These are phyloP conservation scores for Globisporangium radiosum DNA, from an alignment of 352 stramenopile species.

Conservation along the genomic window DNA sequence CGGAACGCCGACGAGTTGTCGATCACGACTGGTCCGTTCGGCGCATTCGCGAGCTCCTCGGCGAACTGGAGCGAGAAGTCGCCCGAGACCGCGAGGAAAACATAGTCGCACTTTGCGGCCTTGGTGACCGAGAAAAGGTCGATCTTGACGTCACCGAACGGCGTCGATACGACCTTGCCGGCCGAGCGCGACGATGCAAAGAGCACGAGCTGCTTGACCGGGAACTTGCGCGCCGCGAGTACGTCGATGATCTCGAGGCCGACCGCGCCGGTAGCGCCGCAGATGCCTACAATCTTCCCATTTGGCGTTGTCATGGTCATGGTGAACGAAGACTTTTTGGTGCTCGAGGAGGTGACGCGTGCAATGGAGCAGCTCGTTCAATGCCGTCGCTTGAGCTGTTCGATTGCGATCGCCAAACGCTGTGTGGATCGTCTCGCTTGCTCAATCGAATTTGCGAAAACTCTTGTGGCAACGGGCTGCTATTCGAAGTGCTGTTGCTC, in stretches of 20 bases:
- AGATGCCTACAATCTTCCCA: constrained; percentile 75
- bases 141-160: constrained; percentile 91
- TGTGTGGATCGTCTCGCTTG: no score
- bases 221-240: constrained; percentile 83
- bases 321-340: background rate
- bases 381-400: no score
- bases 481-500: no score
- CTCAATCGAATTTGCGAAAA: no score
- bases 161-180: constrained; percentile 85
- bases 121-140: constrained; percentile 93
- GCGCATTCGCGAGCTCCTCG: constrained; percentile 76
- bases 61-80: constrained; percentile 97
- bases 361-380: no score
- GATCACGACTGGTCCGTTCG: constrained; percentile 92
- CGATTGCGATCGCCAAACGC: no score
- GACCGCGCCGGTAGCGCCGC: constrained; percentile 90
- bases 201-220: constrained; percentile 89
- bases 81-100: constrained; percentile 96
- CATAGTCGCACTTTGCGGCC: constrained; percentile 91
- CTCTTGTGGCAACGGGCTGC: no score
- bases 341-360: no score
- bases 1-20: constrained; percentile 98
- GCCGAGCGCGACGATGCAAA: constrained; percentile 93
- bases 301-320: constrained; percentile 36
- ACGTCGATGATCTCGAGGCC: constrained; percentile 95